Conservation (phyloP, 2,329 filamentous ascomycete genomes). For the Cladosporium sp. region DNA sequence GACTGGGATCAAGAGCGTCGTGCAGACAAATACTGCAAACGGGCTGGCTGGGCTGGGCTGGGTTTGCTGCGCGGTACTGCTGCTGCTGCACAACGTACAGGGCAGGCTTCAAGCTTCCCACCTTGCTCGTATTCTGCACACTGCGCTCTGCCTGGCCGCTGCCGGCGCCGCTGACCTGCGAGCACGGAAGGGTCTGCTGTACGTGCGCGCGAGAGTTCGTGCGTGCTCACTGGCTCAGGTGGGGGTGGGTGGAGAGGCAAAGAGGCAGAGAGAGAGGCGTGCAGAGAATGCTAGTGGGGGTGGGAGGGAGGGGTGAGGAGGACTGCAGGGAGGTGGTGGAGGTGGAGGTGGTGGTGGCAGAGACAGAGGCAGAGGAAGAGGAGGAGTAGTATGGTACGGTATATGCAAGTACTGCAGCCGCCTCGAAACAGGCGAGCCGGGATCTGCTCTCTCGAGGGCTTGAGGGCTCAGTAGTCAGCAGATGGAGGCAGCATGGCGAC, state of each 20-base stretch:
- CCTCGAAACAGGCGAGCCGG: neutral
- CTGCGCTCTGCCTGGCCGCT: neutral
- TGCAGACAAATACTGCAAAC: neutral
- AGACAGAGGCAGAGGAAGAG: too few species aligned
- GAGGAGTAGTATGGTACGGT: neutral
- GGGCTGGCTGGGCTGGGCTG: neutral
- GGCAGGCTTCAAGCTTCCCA: neutral
- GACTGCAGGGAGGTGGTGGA: neutral
- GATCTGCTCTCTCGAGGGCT: neutral
- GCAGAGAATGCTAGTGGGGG: neutral
- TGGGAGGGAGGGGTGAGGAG: neutral
- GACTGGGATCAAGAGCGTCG: neutral
- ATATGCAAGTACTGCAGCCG: neutral
- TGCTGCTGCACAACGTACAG: neutral
- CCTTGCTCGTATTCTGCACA: slow-evolving; percentile 2
- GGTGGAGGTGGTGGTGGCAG: neutral
- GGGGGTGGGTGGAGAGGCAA: neutral
- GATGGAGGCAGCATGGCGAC: neutral
- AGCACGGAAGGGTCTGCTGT: neutral
- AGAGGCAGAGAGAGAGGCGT: neutral
- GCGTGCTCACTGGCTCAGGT: neutral
- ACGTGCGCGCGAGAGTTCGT: neutral
- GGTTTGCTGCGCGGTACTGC: slow-evolving; percentile 5
- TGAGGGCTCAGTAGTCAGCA: neutral
- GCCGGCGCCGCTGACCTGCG: slow-evolving; percentile 2